These are phyloP conservation scores for Fragaria ananassa DNA, from an alignment of 306 rosid genomes.

Conservation along the genomic window DNA sequence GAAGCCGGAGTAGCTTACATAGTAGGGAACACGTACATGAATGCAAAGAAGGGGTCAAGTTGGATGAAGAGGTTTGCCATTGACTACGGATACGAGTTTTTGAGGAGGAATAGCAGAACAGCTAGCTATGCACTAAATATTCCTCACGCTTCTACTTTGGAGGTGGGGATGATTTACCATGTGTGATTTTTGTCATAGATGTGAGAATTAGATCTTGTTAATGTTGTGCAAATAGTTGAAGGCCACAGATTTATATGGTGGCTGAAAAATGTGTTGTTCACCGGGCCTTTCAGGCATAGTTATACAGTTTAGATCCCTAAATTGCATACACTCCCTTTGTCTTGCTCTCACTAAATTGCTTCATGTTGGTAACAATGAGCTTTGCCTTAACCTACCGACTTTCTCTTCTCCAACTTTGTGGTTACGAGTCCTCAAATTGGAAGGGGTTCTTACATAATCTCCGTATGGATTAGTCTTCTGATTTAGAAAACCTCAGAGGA, in stretches of 20 bases:
- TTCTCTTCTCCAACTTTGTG: not conserved
- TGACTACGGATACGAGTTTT: conserved; percentile 69
- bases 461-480: no score
- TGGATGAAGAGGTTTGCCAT: conserved; percentile 55
- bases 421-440: no score
- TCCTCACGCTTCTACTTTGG: conserved; percentile 75
- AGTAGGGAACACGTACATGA: conserved; percentile 71
- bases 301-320: not conserved
- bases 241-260: conserved; percentile 16
- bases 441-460: no score
- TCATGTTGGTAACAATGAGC: not conserved
- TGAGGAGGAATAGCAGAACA: conserved; percentile 77
- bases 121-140: conserved; percentile 45
- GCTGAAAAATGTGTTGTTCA: not conserved
- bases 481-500: no score
- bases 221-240: conserved; percentile 22
- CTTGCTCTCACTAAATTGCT: not conserved
- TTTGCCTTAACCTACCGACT: not conserved
- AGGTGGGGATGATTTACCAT: conserved; percentile 88
- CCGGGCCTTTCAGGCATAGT: not conserved
- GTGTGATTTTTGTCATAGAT: conserved; percentile 41
- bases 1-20: conserved; percentile 87
- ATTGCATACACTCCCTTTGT: not conserved
- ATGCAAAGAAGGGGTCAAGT: conserved; percentile 78
- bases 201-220: conserved; percentile 33